Base-by-base conservation (phyloP, 1,139 yeast species). In the Yamadazyma atmosphaerica region DNA sequence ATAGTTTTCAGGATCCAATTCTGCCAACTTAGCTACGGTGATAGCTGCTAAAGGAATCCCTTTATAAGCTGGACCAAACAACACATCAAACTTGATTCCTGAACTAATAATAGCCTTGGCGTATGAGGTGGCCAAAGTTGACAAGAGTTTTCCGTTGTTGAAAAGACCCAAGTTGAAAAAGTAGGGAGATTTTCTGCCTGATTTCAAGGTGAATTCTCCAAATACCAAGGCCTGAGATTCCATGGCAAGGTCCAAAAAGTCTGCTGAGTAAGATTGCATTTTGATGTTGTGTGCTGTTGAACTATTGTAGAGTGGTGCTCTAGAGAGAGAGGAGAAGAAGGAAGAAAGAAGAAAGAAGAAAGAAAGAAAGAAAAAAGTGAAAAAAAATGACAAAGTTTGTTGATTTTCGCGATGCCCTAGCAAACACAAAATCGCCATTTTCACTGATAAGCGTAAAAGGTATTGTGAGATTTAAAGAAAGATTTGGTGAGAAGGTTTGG, bases 61-160 rank as follows among this genome's bases (percentile, higher is more conserved):
- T 68, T 92, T 92, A 68, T 92, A 92, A 21, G 98, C 98, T 13
- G 98, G 98, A 10, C 98, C 98, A 55, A 92, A 92, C 41, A 92
- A 71, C 29, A 92, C 82, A 56, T 92, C 98, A 54, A 92, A 90
- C 59, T 88, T 83, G 41, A 92, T 59, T 4, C 84, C 89, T 1
- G 92, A 76, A 36, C 78, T 80, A 49, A 89, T 82, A 50, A 92
- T 90, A 29, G 96, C 86, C 45, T 79, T 74, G 35, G 98, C 98
- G 58, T 89, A 92, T 5, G 96, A 86, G 8, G 83, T 77, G 22
- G 96, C 96, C 55, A 92, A 71, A 36, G 81, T 79, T 13, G 89
- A 80, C 46, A 92, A 72, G 45, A 86, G 76, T 50, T 77, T 77
- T 29, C 96, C 97, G 11, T 89, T 81, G 63, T 78, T 80, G 77